These are phyloP conservation scores for Auriscalpium orientale DNA, from an alignment of 768 basidiomycete genomes.

Conservation along the genomic window DNA sequence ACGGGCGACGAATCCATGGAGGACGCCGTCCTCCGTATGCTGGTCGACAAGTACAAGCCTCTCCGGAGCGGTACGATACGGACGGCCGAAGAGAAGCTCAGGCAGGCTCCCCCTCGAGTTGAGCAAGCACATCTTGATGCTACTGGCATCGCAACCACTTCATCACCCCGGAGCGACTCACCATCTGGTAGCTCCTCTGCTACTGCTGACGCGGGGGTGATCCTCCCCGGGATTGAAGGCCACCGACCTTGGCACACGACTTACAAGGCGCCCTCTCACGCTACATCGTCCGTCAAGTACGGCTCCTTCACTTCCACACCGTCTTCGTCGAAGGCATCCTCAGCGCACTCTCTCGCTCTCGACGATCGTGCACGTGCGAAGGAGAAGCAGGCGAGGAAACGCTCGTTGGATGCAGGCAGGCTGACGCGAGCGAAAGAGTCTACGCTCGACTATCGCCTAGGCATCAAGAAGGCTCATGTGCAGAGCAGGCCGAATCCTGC, in stretches of 20 bases:
- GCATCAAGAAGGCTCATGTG: slow-evolving; percentile 30
- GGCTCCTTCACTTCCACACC: slow-evolving; percentile 34
- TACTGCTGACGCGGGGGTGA: background rate
- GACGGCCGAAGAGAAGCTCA: slow-evolving; percentile 62
- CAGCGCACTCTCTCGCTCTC: slow-evolving; percentile 14
- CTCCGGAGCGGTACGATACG: slow-evolving; percentile 52
- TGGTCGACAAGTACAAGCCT: slow-evolving; percentile 83
- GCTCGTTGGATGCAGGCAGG: slow-evolving; percentile 45
- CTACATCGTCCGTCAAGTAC: slow-evolving; percentile 42
- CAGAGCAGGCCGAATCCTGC: slow-evolving; percentile 39
- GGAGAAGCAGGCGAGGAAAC: slow-evolving; percentile 44
- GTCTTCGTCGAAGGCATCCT: background rate
- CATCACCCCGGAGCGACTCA: background rate
- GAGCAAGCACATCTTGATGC: slow-evolving; percentile 8
- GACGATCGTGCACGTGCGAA: slow-evolving; percentile 34
- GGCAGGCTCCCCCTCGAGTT: slow-evolving; percentile 37
- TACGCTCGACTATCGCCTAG: slow-evolving; percentile 70
- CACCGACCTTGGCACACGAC: slow-evolving; percentile 68
- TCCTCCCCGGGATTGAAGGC: slow-evolving; percentile 37
- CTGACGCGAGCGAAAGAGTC: slow-evolving; percentile 60
- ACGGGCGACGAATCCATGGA: slow-evolving; percentile 65
- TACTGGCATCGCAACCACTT: slow-evolving; percentile 9
- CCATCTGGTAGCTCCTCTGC: background rate
- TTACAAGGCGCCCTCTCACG: slow-evolving; percentile 54
- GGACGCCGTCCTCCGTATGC: slow-evolving; percentile 74